A percentile compares a stretch with the other conserved stretches of the same genome.
Conservation (phyloP, 208 protist species). For the Leishmania aethiopica region DNA sequence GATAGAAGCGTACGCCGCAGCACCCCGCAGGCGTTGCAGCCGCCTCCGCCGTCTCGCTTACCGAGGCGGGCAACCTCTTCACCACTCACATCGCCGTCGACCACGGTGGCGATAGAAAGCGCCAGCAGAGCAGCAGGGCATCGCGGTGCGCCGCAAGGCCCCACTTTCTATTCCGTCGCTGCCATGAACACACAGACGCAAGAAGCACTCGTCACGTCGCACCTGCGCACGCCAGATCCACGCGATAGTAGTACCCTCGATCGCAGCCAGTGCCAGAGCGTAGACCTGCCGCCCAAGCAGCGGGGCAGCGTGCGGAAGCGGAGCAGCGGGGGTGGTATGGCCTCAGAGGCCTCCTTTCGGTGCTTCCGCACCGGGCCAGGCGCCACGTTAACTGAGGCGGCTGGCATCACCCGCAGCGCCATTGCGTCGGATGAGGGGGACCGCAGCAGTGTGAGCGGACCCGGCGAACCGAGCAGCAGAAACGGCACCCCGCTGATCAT, state of each 20-base stretch:
- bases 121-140: not conserved
- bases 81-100: not conserved
- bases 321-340: not conserved
- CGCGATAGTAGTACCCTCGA: not conserved
- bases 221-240: not conserved
- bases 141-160: not conserved
- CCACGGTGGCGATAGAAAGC: not conserved
- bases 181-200: not conserved
- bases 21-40: not conserved
- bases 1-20: not conserved
- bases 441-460: not conserved
- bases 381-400: not conserved
- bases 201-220: not conserved
- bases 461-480: not conserved
- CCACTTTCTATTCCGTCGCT: not conserved
- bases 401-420: not conserved
- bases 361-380: not conserved
- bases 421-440: not conserved
- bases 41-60: constrained; percentile 10
- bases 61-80: constrained; percentile 2
- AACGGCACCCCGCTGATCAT: not conserved
- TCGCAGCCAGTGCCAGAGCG: not conserved
- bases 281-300: not conserved
- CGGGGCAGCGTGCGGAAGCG: not conserved
- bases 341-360: not conserved